Conservation (phyloP, 257 asterid genomes). For the Solanum chiquidenum region DNA sequence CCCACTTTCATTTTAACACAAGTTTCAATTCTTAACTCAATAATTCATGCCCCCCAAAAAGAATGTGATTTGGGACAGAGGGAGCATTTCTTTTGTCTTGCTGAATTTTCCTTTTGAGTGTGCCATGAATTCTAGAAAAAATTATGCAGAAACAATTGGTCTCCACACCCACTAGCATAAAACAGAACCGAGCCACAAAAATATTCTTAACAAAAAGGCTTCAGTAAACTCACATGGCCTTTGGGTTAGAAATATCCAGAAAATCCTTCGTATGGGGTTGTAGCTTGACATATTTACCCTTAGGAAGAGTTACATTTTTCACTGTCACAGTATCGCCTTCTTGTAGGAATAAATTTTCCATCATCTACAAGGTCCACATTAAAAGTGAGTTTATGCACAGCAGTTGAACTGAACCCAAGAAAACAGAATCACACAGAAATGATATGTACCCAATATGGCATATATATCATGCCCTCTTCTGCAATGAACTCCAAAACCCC, state of each 20-base stretch:
- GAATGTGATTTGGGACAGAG: neutral
- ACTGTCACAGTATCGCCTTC: conserved; percentile 85
- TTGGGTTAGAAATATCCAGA: conserved; percentile 92
- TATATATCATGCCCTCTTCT: conserved; percentile 96
- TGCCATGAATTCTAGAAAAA: neutral
- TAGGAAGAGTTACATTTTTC: conserved; percentile 82
- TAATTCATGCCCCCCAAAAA: neutral
- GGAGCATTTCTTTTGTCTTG: neutral
- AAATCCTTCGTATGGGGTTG: conserved; percentile 95
- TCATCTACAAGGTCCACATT: conserved; percentile 52
- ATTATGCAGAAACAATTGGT: neutral
- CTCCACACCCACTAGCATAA: neutral
- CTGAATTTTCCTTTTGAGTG: neutral
- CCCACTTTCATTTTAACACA: neutral
- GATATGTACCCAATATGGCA: conserved; percentile 91
- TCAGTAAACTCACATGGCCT: conserved; percentile 70
- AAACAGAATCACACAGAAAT: neutral
- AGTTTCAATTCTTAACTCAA: neutral
- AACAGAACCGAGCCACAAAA: neutral
- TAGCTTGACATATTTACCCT: conserved; percentile 86
- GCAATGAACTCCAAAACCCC: conserved; percentile 98
- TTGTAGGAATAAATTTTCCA: conserved; percentile 87
- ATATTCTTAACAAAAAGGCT: neutral
- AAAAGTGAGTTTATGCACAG: neutral
- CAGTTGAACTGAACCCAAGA: neutral